Evolutionary conservation across 441 rosid genomes (phyloP), one percentile per base, ranked within the genome.

Genomic region (Gossypium laxum): DNA sequence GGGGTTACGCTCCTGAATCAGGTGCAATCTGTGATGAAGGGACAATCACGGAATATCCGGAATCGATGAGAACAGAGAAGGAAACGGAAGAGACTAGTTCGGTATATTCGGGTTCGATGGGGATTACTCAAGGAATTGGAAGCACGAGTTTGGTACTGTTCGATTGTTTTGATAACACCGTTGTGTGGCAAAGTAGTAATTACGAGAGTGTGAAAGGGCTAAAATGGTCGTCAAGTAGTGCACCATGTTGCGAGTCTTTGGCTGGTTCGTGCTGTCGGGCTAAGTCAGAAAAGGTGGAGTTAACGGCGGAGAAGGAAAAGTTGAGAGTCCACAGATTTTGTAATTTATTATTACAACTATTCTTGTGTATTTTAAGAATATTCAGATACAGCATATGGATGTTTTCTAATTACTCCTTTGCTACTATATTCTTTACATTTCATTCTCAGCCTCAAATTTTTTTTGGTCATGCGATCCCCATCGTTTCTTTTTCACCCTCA

Each of bases 1-100:
- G 93, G 75, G 60, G 74, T 43, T 3, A 72, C 67, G 51, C 56
- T 28, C 70, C 51, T 1, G 82, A 74, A 57, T 22, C 18, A 3
- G 61, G 10, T 2, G 28, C 7, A 4, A 45, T 34, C 7, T 0
- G 70, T 21, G 50, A 26, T 8, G 84, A 57, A 71, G 70, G 67
- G 65, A 59, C 71, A 41, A 70, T 41, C 18, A 34, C 32, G 55
- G 87, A 72, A 81, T 76, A 79, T 72, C 41, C 74, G 72, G 78
- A 74, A 41, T 69, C 19, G 1, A 32, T 11, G 47, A 72, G 78
- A 70, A 57, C 10, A 41, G 72, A 80, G 59, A 59, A 28, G 57
- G 81, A 67, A 59, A 26, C 38, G 62, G 62, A 57, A 4, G 38
- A 15, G 15, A 72, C 63, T 32, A 70, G 74, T 66, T 76, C 75